A percentile compares a stretch with the other conserved stretches of the same genome.
phyloP scores from a whole-genome alignment of 352 stramenopile species.

The Phytophthora pseudosyringae region DNA sequence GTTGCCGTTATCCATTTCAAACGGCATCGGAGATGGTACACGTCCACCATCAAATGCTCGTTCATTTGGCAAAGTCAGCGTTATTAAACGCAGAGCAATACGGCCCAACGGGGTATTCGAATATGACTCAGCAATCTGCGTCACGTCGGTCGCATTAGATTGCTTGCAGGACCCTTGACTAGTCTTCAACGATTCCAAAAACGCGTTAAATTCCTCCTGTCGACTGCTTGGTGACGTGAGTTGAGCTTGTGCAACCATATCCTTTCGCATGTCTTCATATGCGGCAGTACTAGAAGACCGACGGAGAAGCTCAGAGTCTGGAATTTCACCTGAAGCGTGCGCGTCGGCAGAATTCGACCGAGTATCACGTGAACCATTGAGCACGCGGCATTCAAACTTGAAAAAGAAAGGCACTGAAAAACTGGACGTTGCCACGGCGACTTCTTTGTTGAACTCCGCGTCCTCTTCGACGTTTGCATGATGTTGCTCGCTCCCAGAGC shows the following conservation, averaged over 20 bases:
- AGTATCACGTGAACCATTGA: slow-evolving; percentile 42
- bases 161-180: slow-evolving; percentile 11
- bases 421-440: slow-evolving; percentile 79
- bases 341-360: slow-evolving; percentile 30
- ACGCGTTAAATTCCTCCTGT: slow-evolving; percentile 45
- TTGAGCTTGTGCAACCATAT: slow-evolving; percentile 33
- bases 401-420: slow-evolving; percentile 90
- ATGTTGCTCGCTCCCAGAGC: slow-evolving; percentile 40
- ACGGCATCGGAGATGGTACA: slow-evolving; percentile 46
- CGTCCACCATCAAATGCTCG: slow-evolving; percentile 56
- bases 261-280: slow-evolving; percentile 50
- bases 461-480: slow-evolving; percentile 65
- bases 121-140: slow-evolving; percentile 67
- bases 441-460: slow-evolving; percentile 86
- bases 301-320: slow-evolving; percentile 30
- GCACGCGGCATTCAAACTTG: slow-evolving; percentile 78
- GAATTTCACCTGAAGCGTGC: slow-evolving; percentile 6
- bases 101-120: slow-evolving; percentile 42
- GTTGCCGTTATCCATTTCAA: slow-evolving; percentile 60
- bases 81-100: slow-evolving; percentile 79
- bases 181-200: slow-evolving; percentile 48
- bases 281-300: slow-evolving; percentile 61
- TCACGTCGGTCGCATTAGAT: slow-evolving; percentile 33
- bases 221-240: slow-evolving; percentile 29
- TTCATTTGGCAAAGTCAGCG: slow-evolving; percentile 81